Conservation (phyloP, 352 stramenopile genomes). For the Phytophthora litchii region DNA sequence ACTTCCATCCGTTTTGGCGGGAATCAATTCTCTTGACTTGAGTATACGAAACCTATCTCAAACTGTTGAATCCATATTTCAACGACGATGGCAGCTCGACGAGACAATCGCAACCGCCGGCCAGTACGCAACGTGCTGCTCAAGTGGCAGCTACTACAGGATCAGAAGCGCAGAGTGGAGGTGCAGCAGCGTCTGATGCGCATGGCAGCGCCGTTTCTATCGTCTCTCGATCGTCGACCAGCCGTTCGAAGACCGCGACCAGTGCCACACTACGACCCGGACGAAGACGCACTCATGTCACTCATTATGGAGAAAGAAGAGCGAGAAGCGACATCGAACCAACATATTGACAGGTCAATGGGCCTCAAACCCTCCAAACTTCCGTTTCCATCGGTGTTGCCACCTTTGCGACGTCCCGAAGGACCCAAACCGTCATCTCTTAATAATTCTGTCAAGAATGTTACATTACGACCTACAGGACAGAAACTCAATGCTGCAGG, state of each 20-base stretch:
- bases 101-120: slow-evolving; percentile 19
- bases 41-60: slow-evolving; percentile 29
- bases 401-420: slow-evolving; percentile 14
- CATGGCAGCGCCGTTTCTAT: slow-evolving; percentile 20
- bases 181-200: slow-evolving; percentile 29
- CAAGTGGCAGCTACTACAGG: slow-evolving; percentile 38
- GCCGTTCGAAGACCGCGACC: slow-evolving; percentile 9
- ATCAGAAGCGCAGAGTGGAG: slow-evolving; percentile 25
- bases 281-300: slow-evolving; percentile 52
- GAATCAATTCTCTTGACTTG: slow-evolving; percentile 25
- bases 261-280: slow-evolving; percentile 19
- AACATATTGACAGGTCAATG: slow-evolving; percentile 10
- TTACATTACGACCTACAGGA: slow-evolving; percentile 18
- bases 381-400: slow-evolving; percentile 10
- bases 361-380: slow-evolving; percentile 13
- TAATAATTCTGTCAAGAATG: slow-evolving; percentile 16
- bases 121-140: slow-evolving; percentile 36
- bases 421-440: slow-evolving; percentile 1
- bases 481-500: slow-evolving; percentile 32
- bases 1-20: slow-evolving; percentile 15
- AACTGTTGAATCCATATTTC: slow-evolving; percentile 19
- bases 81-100: slow-evolving; percentile 23
- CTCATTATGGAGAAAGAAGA: slow-evolving; percentile 45
- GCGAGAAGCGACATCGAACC: slow-evolving; percentile 24
- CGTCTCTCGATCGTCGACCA: slow-evolving; percentile 10